These are phyloP conservation scores for Hydrangea macrophylla DNA, from an alignment of 148 eudicot genomes.

Conservation along the genomic window DNA sequence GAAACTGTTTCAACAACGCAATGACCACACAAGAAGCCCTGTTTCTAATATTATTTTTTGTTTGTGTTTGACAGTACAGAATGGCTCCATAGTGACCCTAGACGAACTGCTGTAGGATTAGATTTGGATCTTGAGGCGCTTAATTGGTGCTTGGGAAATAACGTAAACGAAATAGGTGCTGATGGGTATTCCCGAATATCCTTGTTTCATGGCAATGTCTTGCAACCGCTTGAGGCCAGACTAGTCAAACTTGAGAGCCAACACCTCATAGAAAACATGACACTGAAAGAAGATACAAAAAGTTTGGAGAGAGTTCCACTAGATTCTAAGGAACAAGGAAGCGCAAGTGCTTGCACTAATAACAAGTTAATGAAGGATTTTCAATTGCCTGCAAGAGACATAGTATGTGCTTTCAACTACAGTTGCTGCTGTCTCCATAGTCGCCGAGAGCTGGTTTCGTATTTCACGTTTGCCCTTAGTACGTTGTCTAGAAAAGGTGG, in stretches of 20 bases:
- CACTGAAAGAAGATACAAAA: slow-evolving; percentile 27
- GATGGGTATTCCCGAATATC: slow-evolving; percentile 65
- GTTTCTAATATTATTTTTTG: slow-evolving; percentile 12
- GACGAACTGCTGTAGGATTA: slow-evolving; percentile 84
- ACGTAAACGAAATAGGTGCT: slow-evolving; percentile 59
- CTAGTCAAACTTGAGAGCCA: slow-evolving; percentile 46
- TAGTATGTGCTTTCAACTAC: slow-evolving; percentile 94
- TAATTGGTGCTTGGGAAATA: slow-evolving; percentile 82
- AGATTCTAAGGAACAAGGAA: slow-evolving; percentile 11
- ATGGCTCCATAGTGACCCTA: slow-evolving; percentile 82
- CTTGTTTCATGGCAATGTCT: slow-evolving; percentile 90
- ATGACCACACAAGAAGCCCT: neutral
- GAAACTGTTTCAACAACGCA: neutral
- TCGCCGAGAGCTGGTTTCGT: slow-evolving; percentile 69
- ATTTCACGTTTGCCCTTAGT: slow-evolving; percentile 70
- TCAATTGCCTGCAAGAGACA: slow-evolving; percentile 63
- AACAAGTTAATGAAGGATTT: slow-evolving; percentile 32
- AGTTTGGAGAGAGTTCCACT: slow-evolving; percentile 24
- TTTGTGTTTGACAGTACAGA: slow-evolving; percentile 62
- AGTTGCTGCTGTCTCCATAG: slow-evolving; percentile 96
- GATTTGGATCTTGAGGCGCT: slow-evolving; percentile 94
- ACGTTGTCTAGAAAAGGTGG: slow-evolving; percentile 72
- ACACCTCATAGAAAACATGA: slow-evolving; percentile 37
- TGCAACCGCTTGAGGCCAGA: slow-evolving; percentile 66
- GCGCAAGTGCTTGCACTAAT: slow-evolving; percentile 10